These are phyloP conservation scores for Saccharomycopsis javanensis DNA, from an alignment of 805 yeast genomes.

Conservation along the genomic window DNA sequence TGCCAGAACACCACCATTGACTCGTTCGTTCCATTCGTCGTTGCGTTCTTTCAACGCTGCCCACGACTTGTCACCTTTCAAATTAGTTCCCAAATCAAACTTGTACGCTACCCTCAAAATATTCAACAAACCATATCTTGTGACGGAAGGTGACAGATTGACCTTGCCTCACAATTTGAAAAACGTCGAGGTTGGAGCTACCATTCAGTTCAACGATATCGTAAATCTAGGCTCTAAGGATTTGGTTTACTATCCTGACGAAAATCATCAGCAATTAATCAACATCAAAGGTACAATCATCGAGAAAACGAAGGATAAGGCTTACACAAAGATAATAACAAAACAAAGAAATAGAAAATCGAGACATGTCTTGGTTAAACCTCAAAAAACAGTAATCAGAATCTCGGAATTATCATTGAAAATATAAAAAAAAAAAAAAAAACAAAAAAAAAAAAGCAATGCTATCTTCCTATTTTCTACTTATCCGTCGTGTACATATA, in stretches of 20 bases:
- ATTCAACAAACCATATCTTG: constrained; percentile 77
- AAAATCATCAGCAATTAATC: constrained; percentile 29
- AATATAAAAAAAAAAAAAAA: neutral
- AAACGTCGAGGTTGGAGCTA: constrained; percentile 75
- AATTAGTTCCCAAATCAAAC: constrained; percentile 50
- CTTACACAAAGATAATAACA: constrained; percentile 61
- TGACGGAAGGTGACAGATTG: constrained; percentile 83
- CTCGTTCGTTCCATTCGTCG: neutral
- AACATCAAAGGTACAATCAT: constrained; percentile 65
- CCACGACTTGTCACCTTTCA: constrained; percentile 50
- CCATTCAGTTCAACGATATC: constrained; percentile 62
- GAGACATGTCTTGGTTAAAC: constrained; percentile 56
- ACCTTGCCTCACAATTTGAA: constrained; percentile 70
- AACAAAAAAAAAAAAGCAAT: too few species aligned
- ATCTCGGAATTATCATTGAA: constrained; percentile 61
- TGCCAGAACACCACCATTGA: neutral
- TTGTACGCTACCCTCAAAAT: constrained; percentile 76
- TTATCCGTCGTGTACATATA: neutral
- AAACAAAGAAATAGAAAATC: constrained; percentile 74
- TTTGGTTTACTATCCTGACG: constrained; percentile 39
- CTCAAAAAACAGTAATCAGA: constrained; percentile 66
- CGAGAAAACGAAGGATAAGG: constrained; percentile 79
- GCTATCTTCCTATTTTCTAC: neutral
- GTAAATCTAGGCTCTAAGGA: constrained; percentile 79
- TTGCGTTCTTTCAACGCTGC: neutral